phyloP scores from a whole-genome alignment of 192 early-diverging fungal genomes.

The Podila verticillata region DNA sequence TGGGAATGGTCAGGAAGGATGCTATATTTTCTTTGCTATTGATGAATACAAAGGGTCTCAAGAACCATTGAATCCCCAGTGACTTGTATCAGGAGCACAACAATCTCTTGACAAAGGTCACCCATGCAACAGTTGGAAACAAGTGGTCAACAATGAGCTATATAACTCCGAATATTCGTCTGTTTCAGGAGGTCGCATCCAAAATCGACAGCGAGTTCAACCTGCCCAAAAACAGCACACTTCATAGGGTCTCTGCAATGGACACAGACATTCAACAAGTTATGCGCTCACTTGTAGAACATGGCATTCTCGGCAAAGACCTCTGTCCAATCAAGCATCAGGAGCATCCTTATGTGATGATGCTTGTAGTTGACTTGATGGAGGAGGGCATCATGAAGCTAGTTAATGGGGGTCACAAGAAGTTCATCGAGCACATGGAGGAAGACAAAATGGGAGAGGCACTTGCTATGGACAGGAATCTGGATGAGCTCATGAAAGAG shows the following conservation, averaged over 20 bases:
- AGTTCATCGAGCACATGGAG: not conserved
- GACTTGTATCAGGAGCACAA: constrained; percentile 9
- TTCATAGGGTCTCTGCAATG: not conserved
- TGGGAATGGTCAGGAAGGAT: not conserved
- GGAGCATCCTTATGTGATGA: not conserved
- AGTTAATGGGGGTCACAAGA: not conserved
- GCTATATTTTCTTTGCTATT: not conserved
- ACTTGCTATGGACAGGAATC: not conserved
- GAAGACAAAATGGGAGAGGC: not conserved
- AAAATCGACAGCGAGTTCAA: not conserved
- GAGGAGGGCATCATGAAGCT: not conserved
- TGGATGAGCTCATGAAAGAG: constrained; percentile 5
- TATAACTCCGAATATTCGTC: constrained; percentile 1
- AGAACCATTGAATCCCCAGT: not conserved
- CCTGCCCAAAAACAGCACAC: not conserved
- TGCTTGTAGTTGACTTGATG: not conserved
- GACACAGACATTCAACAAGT: not conserved
- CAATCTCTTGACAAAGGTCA: constrained; percentile 5
- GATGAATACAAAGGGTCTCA: not conserved
- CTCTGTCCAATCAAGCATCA: not conserved
- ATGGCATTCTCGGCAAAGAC: not conserved
- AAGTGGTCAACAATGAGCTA: constrained; percentile 1
- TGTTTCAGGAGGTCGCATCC: not conserved
- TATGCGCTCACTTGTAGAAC: not conserved
- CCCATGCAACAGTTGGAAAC: not conserved